Evolutionary conservation across 257 asterid species (phyloP).

Genomic region (Solanum chiquidenum): DNA sequence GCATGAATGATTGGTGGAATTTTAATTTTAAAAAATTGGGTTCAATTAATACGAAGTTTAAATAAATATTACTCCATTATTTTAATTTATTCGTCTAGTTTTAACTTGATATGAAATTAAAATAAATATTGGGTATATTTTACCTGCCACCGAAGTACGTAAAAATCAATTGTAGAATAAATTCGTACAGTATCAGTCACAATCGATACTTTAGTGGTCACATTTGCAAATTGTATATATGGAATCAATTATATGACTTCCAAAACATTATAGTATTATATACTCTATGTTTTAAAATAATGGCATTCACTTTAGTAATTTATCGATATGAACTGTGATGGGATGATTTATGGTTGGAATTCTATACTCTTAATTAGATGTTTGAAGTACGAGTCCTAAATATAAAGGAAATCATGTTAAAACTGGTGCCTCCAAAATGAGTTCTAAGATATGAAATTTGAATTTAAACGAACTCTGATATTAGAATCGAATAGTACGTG

Average conservation of each 20-base stretch:
- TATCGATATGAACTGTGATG: background rate
- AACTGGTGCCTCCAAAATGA: accelerated
- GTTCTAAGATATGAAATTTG: accelerated
- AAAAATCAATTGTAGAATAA: background rate
- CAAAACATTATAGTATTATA: background rate
- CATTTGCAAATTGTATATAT: background rate
- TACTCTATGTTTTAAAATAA: background rate
- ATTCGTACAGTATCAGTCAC: background rate
- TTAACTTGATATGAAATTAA: too few species aligned
- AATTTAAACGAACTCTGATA: background rate
- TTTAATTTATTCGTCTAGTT: too few species aligned
- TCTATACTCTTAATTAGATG: too few species aligned
- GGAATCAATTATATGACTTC: background rate
- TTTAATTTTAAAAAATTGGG: too few species aligned
- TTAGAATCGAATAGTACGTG: accelerated
- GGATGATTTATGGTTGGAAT: accelerated
- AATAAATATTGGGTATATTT: background rate
- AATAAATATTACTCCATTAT: too few species aligned
- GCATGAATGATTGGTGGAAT: too few species aligned
- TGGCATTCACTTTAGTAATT: background rate
- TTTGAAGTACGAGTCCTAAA: accelerated
- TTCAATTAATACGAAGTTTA: too few species aligned
- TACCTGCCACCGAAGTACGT: background rate
- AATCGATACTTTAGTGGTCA: background rate
- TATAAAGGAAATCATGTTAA: background rate